These are phyloP conservation scores for Myriosclerotinia duriaeana DNA, from an alignment of 2,329 filamentous ascomycete species.

Conservation along the genomic window DNA sequence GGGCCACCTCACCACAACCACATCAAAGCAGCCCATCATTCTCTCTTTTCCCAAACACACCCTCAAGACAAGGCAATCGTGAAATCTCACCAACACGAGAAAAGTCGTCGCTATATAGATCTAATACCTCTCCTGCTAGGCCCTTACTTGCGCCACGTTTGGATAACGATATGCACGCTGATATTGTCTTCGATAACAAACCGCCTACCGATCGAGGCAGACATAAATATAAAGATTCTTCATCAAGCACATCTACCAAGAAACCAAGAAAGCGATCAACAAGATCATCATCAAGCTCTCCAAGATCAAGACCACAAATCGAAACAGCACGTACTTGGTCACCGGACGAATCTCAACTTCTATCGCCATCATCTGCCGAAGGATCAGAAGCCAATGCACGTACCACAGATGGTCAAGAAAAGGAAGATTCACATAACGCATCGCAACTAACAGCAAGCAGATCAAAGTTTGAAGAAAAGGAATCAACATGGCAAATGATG, in stretches of 20 bases:
- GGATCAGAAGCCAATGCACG: constrained; percentile 23
- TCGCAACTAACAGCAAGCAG: constrained; percentile 27
- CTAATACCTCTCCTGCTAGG: constrained; percentile 56
- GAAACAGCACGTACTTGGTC: constrained; percentile 27
- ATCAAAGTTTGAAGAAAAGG: constrained; percentile 27
- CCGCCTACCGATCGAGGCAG: neutral
- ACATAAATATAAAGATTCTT: constrained; percentile 15
- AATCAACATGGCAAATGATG: constrained; percentile 36
- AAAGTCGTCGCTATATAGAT: constrained; percentile 43
- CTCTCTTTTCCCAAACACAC: constrained; percentile 43
- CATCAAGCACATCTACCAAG: constrained; percentile 13
- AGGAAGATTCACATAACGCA: neutral
- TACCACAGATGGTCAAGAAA: neutral
- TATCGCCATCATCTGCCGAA: constrained; percentile 29
- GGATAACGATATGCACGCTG: constrained; percentile 32
- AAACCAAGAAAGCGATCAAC: neutral
- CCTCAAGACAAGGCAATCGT: constrained; percentile 28
- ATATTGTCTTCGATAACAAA: constrained; percentile 23
- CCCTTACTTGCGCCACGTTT: constrained; percentile 31
- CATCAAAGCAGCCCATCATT: constrained; percentile 46
- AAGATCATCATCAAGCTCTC: constrained; percentile 17
- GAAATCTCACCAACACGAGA: constrained; percentile 25
- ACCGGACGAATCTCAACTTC: constrained; percentile 32
- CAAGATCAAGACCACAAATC: constrained; percentile 15
- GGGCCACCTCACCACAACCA: constrained; percentile 52